phyloP scores from a whole-genome alignment of 768 basidiomycete genomes.

The Coprinellus aureogranulatus region DNA sequence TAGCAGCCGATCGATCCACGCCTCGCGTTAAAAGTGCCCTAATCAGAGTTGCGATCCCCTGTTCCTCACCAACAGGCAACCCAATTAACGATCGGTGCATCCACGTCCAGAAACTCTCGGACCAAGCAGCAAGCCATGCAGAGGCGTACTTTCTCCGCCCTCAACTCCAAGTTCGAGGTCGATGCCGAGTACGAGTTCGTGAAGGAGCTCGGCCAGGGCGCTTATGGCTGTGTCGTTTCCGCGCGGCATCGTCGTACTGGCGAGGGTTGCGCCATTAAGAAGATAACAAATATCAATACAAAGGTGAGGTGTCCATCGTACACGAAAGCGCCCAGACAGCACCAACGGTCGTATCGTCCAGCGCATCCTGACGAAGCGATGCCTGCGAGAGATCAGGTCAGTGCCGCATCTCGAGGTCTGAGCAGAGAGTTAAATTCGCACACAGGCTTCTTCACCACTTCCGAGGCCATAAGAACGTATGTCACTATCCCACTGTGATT shows the following conservation, averaged over 20 bases:
- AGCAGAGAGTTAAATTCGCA: slow-evolving; percentile 14
- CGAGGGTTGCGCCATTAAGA: slow-evolving; percentile 93
- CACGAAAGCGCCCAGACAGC: not conserved
- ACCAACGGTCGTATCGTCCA: slow-evolving; percentile 25
- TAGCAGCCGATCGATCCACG: not conserved
- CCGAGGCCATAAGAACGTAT: slow-evolving; percentile 96
- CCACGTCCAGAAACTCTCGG: not conserved
- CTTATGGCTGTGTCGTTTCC: slow-evolving; percentile 88
- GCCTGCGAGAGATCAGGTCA: slow-evolving; percentile 90
- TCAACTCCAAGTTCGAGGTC: slow-evolving; percentile 85
- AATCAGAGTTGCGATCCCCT: not conserved
- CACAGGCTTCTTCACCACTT: slow-evolving; percentile 90
- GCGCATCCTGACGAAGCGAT: slow-evolving; percentile 96
- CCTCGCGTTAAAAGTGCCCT: not conserved
- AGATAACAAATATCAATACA: slow-evolving; percentile 91
- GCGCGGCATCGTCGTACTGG: slow-evolving; percentile 81
- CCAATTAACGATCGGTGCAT: slow-evolving; percentile 5
- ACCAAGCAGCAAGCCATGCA: slow-evolving; percentile 43
- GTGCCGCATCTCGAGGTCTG: slow-evolving; percentile 20
- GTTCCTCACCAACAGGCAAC: not conserved
- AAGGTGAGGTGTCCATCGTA: slow-evolving; percentile 45
- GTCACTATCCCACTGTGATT: slow-evolving; percentile 17
- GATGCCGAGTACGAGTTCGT: slow-evolving; percentile 90
- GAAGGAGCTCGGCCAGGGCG: slow-evolving; percentile 96
- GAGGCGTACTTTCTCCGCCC: slow-evolving; percentile 74